Conservation (phyloP, 345 rosid species). For the Clausena lansium region DNA sequence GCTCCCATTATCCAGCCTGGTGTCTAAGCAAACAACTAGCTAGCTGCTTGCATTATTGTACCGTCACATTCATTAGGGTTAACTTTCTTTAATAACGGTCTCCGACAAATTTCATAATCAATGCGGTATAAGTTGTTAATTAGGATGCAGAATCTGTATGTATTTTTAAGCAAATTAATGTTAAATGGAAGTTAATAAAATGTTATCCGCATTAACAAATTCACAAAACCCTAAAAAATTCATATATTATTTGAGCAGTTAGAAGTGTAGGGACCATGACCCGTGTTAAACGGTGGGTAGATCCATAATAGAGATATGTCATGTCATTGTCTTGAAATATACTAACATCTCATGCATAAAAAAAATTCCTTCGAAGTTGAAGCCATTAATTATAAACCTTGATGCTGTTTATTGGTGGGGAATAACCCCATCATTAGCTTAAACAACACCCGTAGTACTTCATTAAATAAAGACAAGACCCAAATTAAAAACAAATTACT, state of each 20-base stretch:
- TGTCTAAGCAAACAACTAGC: neutral
- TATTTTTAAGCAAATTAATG: no score
- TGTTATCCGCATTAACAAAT: no score
- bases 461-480: slow-evolving; percentile 13
- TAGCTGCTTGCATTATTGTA: neutral
- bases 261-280: slow-evolving; percentile 28
- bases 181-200: no score
- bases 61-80: slow-evolving; percentile 11
- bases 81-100: neutral
- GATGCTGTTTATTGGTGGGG: slow-evolving; percentile 21
- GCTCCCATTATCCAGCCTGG: slow-evolving; percentile 9
- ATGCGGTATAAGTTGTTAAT: no score
- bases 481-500: no score
- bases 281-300: slow-evolving; percentile 35
- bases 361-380: slow-evolving; percentile 9
- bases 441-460: neutral
- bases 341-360: slow-evolving; percentile 29
- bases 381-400: neutral
- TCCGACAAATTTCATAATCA: no score
- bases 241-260: neutral
- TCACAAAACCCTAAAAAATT: no score
- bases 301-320: slow-evolving; percentile 36
- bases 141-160: no score
- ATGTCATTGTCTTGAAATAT: slow-evolving; percentile 39
- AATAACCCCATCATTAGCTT: slow-evolving; percentile 43